A percentile compares a stretch with the other conserved stretches of the same genome.
Evolutionary conservation across 176 grass and related monocot genomes (phyloP).

Genomic region (Carex parvula): DNA sequence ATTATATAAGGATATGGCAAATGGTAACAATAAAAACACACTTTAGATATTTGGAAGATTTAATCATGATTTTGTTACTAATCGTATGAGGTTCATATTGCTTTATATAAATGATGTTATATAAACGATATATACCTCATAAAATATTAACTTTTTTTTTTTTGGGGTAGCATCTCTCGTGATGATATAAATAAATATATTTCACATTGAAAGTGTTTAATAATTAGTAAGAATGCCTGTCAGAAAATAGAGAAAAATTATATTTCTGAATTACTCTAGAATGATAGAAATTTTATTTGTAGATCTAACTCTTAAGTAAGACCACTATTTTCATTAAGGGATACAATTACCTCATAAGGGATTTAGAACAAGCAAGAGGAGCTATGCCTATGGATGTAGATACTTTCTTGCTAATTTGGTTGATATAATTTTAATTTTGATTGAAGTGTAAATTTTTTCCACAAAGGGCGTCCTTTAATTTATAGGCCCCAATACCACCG

Average conservation of each 20-base stretch:
- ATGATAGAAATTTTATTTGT: too few species aligned
- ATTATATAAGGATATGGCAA: neutral
- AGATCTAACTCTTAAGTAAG: too few species aligned
- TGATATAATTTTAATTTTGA: neutral
- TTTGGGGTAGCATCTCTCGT: too few species aligned
- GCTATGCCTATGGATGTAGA: neutral
- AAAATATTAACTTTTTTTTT: too few species aligned
- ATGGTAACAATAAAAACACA: neutral
- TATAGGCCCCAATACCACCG: neutral
- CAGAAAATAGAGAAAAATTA: too few species aligned
- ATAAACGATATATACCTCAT: neutral
- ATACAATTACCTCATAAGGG: neutral
- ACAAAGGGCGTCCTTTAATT: neutral
- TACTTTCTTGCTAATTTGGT: neutral
- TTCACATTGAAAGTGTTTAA: neutral
- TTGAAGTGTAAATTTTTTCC: neutral
- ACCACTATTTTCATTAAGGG: neutral
- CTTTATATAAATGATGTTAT: too few species aligned
- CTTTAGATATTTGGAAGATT: neutral
- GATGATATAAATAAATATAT: neutral
- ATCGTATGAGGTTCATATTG: too few species aligned
- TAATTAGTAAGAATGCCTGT: too few species aligned
- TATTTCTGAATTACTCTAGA: too few species aligned
- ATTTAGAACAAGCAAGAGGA: neutral
- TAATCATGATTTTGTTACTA: too few species aligned